Conservation (phyloP, 805 yeast genomes). For the Zygoascus ofunaensis region DNA sequence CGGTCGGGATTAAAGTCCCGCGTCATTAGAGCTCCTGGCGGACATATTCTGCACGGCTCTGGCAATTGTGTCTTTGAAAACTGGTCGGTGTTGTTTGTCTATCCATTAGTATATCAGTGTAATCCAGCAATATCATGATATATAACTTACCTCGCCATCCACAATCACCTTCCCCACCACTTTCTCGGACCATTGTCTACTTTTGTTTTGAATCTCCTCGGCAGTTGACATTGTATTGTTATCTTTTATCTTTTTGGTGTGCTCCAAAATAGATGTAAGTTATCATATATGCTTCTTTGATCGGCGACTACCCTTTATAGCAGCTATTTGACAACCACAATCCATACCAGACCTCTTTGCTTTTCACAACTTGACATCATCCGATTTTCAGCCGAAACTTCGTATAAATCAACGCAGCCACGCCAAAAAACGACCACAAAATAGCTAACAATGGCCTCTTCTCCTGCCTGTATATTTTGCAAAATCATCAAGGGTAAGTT, state of each 20-base stretch:
- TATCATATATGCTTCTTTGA: too few relatives aligned
- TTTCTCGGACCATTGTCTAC: constrained; percentile 10
- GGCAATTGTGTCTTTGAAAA: constrained; percentile 15
- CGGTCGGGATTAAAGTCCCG: constrained; percentile 20
- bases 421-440: too few relatives aligned
- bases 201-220: constrained; percentile 1
- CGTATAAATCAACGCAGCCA: background rate
- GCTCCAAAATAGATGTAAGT: too few relatives aligned
- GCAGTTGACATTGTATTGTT: too few relatives aligned
- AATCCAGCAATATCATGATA: background rate
- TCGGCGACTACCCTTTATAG: too few relatives aligned
- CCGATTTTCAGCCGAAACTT: background rate
- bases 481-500: constrained; percentile 71
- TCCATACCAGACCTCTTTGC: too few relatives aligned
- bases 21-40: constrained; percentile 17
- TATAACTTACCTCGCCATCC: constrained; percentile 2
- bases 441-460: constrained; percentile 10
- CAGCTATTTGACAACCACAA: too few relatives aligned
- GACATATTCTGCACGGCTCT: constrained; percentile 15
- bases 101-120: background rate
- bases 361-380: too few relatives aligned
- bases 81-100: background rate
- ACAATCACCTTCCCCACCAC: constrained; percentile 13
- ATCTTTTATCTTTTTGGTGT: too few relatives aligned
- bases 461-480: constrained; percentile 67